Conservation (phyloP, 2,329 filamentous ascomycete species). For the Ophiostoma quercus region DNA sequence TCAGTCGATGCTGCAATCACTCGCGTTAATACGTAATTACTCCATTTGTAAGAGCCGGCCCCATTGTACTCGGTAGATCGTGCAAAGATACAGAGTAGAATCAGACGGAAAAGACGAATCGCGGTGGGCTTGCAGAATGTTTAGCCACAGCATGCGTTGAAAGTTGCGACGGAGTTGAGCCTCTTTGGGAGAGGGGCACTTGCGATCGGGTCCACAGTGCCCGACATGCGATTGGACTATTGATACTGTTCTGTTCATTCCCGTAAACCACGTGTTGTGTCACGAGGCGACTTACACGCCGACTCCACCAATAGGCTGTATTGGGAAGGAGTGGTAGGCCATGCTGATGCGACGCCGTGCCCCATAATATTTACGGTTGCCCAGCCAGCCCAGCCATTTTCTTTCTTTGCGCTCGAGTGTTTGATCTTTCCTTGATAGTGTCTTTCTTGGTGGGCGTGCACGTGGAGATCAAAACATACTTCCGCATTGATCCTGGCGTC, state of each 20-base stretch:
- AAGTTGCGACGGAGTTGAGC: neutral
- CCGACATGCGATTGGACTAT: neutral
- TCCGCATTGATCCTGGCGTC: slow-evolving; percentile 15
- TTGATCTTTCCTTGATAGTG: neutral
- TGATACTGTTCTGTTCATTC: neutral
- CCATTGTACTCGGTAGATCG: too few species aligned
- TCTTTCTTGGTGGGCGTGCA: neutral
- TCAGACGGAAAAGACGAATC: too few species aligned
- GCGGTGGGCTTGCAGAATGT: too few species aligned
- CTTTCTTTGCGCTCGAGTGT: neutral
- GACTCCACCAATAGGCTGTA: neutral
- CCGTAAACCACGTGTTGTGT: neutral
- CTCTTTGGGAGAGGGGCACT: neutral
- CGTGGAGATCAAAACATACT: slow-evolving; percentile 22
- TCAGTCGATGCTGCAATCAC: neutral
- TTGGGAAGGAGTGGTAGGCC: neutral
- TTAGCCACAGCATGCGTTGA: too few species aligned
- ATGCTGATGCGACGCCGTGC: neutral
- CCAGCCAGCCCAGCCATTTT: slow-evolving; percentile 22
- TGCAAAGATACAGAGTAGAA: too few species aligned
- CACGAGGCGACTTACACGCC: slow-evolving; percentile 5
- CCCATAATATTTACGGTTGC: slow-evolving; percentile 9
- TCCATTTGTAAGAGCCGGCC: too few species aligned
- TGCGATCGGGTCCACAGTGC: neutral
- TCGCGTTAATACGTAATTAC: too few species aligned